A percentile compares a stretch with the other conserved stretches of the same genome.
Evolutionary conservation across 805 yeast species (phyloP).

Genomic region (Myxozyma sirexii): DNA sequence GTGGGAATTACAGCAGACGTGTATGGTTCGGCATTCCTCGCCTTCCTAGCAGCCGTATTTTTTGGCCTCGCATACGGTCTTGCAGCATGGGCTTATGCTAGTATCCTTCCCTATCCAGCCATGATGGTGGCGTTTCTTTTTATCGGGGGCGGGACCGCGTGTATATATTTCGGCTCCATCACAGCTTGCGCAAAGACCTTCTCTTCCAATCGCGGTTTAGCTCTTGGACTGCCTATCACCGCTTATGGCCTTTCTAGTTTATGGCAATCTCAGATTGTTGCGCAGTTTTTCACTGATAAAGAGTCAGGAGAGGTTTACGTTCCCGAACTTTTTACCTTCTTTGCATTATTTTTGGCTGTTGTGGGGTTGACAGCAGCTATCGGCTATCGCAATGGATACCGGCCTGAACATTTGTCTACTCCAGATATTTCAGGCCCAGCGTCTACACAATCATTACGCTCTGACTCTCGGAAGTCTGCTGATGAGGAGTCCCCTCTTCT

Average conservation of each 20-base stretch:
- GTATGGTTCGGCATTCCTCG: conserved; percentile 33
- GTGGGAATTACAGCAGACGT: conserved; percentile 35
- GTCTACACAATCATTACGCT: not conserved
- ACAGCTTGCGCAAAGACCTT: conserved; percentile 39
- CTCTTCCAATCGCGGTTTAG: conserved; percentile 60
- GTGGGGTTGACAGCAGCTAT: conserved; percentile 30
- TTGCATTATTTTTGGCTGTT: conserved; percentile 28
- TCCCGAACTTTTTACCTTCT: conserved; percentile 28
- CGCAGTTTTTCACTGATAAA: conserved; percentile 44
- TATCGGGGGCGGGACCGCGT: conserved; percentile 47
- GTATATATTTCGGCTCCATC: conserved; percentile 43
- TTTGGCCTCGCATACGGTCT: conserved; percentile 32
- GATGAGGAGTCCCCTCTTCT: conserved; percentile 16
- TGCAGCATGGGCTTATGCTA: conserved; percentile 33
- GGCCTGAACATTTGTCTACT: not conserved
- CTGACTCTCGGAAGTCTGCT: not conserved
- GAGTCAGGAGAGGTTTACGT: conserved; percentile 31
- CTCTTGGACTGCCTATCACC: conserved; percentile 86
- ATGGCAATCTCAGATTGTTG: conserved; percentile 63
- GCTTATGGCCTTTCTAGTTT: conserved; percentile 83
- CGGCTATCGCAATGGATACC: conserved; percentile 23
- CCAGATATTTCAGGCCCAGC: not conserved
- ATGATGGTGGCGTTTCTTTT: conserved; percentile 41
- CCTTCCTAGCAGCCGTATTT: conserved; percentile 29
- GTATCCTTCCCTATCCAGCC: conserved; percentile 20